Conservation (phyloP, 2,329 filamentous ascomycete species). For the Plectosphaerella plurivora region DNA sequence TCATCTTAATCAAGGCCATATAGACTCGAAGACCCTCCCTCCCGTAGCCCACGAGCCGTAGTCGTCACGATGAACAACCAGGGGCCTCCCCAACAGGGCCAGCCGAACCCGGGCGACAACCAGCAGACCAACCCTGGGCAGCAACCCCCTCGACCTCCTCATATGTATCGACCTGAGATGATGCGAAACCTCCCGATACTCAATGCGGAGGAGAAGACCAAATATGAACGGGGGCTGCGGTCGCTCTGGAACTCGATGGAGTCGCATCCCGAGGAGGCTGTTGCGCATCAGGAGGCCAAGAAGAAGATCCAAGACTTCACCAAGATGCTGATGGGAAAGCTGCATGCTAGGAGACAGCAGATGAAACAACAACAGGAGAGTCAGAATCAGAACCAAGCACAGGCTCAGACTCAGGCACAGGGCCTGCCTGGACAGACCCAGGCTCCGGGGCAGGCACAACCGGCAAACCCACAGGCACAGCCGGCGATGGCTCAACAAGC, state of each 20-base stretch:
- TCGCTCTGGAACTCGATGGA: constrained; percentile 50
- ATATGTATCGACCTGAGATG: constrained; percentile 46
- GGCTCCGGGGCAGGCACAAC: constrained; percentile 10
- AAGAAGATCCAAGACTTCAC: constrained; percentile 59
- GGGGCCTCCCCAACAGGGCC: constrained; percentile 16
- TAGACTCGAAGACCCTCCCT: too few species aligned
- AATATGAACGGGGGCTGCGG: constrained; percentile 54
- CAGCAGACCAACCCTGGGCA: too few species aligned
- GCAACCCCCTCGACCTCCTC: constrained; percentile 18
- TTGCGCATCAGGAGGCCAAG: constrained; percentile 44
- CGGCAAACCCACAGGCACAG: constrained; percentile 12
- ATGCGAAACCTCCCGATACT: constrained; percentile 48
- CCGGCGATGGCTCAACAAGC: constrained; percentile 1
- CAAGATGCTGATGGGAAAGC: constrained; percentile 49
- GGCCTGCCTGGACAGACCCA: constrained; percentile 15
- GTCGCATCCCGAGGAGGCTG: constrained; percentile 39
- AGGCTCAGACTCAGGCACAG: constrained; percentile 13
- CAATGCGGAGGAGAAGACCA: constrained; percentile 48
- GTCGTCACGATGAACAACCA: constrained; percentile 11
- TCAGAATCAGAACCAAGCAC: constrained; percentile 15
- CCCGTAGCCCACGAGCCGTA: background rate
- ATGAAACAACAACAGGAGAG: constrained; percentile 26
- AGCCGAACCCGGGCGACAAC: constrained; percentile 6
- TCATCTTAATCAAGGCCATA: too few species aligned
- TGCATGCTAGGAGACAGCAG: constrained; percentile 31